Evolutionary conservation across 202 grass and related monocot species (phyloP), one percentile per base, ranked within the genome.

Genomic region (Carex sylvatica): DNA sequence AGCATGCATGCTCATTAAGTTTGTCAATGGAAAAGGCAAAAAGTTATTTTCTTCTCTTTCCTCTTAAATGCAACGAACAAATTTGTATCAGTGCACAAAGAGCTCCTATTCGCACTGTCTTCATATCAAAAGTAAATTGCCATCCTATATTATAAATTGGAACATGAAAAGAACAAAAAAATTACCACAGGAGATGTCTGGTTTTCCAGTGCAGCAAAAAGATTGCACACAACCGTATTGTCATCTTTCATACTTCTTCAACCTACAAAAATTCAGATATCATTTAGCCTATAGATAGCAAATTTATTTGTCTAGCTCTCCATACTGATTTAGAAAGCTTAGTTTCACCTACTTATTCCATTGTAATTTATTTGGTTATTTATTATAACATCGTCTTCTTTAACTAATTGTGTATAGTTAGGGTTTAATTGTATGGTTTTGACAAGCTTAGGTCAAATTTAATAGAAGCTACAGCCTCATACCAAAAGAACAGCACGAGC

Each of bases 231-330:
- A 33, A 12, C 15, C 26, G 47, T 76, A 54, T 72, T 74, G 6
- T 51, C 1, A 74, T 49, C 10, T 78, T 33, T 78, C 19, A 84
- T 11, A 84, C 83, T 53, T 84, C 83, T 84, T 84, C 83, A 56
- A 84, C 83, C 83, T 84, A 52, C 71, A 67, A 78, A 74, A 78
- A 16, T 51, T 60, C 11, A 74, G 12, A 65, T 1, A 46, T 9
- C n/a, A 33, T 9, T 70, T 74, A 53, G 49, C 54, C 7, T 33
- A 55, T 56, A 63, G 33, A 46, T 16, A 8, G 6, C 40, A 71
- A n/a, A 46, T 38, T 22, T 20, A 5, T 9, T 19, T 11, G 15
- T 55, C 24, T 75, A 55, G 72, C 26, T 55, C 26, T 75, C 26
- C 20, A 16, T 31, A 18, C 5, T 74, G 5, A 53, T 74, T 54